Evolutionary conservation across 495 filamentous ascomycete genomes (phyloP), one percentile per base, ranked within the genome.

Genomic region (Aspergillus ellipticus): DNA sequence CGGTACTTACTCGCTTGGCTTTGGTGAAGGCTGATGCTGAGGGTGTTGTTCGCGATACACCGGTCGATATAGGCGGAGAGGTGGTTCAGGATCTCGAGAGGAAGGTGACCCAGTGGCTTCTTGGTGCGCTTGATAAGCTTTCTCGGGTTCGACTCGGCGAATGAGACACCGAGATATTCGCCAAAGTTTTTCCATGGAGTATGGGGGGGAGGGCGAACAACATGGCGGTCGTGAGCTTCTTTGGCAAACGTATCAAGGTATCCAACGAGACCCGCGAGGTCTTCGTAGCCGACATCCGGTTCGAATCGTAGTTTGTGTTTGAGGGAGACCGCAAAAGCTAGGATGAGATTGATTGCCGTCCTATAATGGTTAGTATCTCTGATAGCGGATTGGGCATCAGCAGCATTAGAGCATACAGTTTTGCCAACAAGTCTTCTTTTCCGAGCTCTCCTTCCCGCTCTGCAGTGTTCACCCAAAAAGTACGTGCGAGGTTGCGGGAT

Each of bases 221-320:
- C 51, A 13, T 82, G 68, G 4, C 74, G 75, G 35, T 79, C 65
- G 43, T 84, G 84, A 2, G 89, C 90, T 1, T 78, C 73, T 57
- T 80, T 84, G 37, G 91, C 89, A 45, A 89, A 92, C 0, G 75
- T 77, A 24, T 77, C 67, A 29, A 73, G 62, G 60, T 73, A 65
- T 50, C 66, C 66, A 28, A 61, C 59, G 16, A 74, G 65, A 53
- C 58, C 85, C 80, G 55, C 84, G 79, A 60, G 75, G 82, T 70
- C 82, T 75, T 51, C 79, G 63, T 95, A 93, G 53, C 85, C 84
- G 19, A 87, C 82, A 68, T 89, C 90, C 0, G 90, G 89, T 63
- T 96, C 90, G 64, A 92, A 92, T 21, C 91, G 89, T n/a, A 96
- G 82, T 64, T 84, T 86, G 74, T 93, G 90, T 66, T 93, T 95